These are phyloP conservation scores for Aspergillus haitiensis DNA, from an alignment of 495 filamentous ascomycete species.

Conservation along the genomic window DNA sequence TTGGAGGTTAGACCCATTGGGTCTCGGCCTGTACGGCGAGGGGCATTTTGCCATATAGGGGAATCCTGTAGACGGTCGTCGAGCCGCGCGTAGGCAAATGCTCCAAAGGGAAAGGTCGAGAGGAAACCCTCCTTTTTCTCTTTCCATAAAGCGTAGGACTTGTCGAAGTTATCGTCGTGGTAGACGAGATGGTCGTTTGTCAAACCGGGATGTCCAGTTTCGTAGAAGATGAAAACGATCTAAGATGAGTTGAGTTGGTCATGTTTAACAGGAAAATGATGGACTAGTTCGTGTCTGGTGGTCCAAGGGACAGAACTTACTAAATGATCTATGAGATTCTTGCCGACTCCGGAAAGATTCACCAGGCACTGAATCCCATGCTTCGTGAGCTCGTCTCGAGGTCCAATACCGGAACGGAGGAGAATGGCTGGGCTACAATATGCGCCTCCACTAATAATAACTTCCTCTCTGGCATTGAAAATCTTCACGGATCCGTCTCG, in stretches of 20 bases:
- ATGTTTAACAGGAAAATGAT: neutral
- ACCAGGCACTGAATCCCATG: constrained; percentile 48
- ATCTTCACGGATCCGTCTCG: constrained; percentile 32
- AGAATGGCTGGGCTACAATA: constrained; percentile 60
- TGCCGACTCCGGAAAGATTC: constrained; percentile 55
- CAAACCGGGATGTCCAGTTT: constrained; percentile 42
- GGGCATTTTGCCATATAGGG: constrained; percentile 43
- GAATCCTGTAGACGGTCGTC: constrained; percentile 48
- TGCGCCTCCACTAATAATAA: constrained; percentile 54
- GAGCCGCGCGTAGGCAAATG: constrained; percentile 54
- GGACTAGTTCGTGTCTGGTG: neutral
- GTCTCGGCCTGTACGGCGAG: constrained; percentile 44
- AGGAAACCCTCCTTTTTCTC: constrained; percentile 50
- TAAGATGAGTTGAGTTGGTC: neutral
- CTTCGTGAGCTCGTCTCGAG: constrained; percentile 46
- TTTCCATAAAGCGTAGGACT: constrained; percentile 48
- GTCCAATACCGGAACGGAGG: constrained; percentile 56
- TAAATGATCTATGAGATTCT: constrained; percentile 57
- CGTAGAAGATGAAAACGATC: constrained; percentile 52
- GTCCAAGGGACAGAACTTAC: constrained; percentile 19
- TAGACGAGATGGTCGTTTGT: constrained; percentile 45
- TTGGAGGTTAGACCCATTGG: constrained; percentile 50
- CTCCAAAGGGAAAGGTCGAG: constrained; percentile 53
- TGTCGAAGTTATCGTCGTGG: constrained; percentile 38
- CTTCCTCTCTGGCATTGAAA: constrained; percentile 43